Base-by-base conservation (phyloP, 163 green algal species). In the Scenedesmus sp. region DNA sequence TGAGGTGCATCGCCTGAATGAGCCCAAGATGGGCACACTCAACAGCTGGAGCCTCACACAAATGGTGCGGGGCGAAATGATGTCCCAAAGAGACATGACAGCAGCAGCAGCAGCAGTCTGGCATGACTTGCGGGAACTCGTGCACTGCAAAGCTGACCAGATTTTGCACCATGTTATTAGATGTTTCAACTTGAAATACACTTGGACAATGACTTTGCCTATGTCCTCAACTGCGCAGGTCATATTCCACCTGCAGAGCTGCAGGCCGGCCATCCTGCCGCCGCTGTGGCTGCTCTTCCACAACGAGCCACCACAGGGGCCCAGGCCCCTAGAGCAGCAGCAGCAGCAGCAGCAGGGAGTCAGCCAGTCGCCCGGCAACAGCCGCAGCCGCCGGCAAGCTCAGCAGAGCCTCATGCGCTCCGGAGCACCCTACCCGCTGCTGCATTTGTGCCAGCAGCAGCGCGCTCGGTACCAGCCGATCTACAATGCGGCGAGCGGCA, bases 11-110 rank as follows among this genome's bases (percentile, higher is more conserved):
- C 79, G 74, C 54, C 64, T 97, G 8, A 98, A 98, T 84, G 94
- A 97, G 86, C 93, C 96, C 15, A 89, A 92, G 5, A 83, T 79
- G 9, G 96, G 96, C 55, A 97, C 96, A 52, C 96, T 98, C 93
- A 98, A 97, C 94, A 95, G 89, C 70, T 97, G 95, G 82, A 94
- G 94, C 16, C 92, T 98, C 9, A 95, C 94, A 9, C 93, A 98
- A 89, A 94, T 98, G 93, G 96, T 97, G 54, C 9, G 89, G 10
- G 77, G 23, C n/a, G 57, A 55, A n/a, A 26, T 34, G 81, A 20
- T 9, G 8, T 60, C 18, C 52, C 79, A 8, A 10, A n/a, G 52
- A 64, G 54, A 26, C n/a, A 9, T 9, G 13, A 9, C 13, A 20
- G 9, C 73, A 82, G n/a, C 73, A 82, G 23, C 23, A 54, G n/a